phyloP scores from a whole-genome alignment of 441 rosid genomes.

The Erysimum cheiri region DNA sequence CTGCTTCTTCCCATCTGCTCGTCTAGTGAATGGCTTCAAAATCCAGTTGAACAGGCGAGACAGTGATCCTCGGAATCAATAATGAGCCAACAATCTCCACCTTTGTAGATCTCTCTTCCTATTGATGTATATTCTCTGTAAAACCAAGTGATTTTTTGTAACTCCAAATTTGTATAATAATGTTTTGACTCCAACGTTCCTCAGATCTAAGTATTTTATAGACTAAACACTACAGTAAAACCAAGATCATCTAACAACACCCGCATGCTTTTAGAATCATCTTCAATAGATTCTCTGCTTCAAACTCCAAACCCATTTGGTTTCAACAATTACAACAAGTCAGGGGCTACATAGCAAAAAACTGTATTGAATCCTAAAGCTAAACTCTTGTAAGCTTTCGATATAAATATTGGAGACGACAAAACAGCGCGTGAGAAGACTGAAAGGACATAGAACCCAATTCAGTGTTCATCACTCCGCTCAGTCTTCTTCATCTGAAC shows the following conservation, averaged over 20 bases:
- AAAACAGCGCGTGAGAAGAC: constrained; percentile 27
- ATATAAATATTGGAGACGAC: constrained; percentile 7
- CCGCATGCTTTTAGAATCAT: constrained; percentile 3
- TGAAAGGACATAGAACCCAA: neutral
- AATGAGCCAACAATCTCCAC: constrained; percentile 15
- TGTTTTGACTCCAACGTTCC: neutral
- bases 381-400: constrained; percentile 33
- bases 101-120: constrained; percentile 29
- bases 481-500: constrained; percentile 85
- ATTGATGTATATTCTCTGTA: constrained; percentile 31
- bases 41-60: constrained; percentile 52
- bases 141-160: constrained; percentile 37
- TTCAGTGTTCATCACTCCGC: constrained; percentile 10
- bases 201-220: constrained; percentile 2
- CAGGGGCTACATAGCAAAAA: constrained; percentile 31
- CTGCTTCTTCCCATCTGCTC: constrained; percentile 90
- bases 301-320: constrained; percentile 35
- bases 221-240: neutral
- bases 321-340: constrained; percentile 45
- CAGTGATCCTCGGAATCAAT: constrained; percentile 17
- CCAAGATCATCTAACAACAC: neutral
- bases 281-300: constrained; percentile 28
- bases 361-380: constrained; percentile 36
- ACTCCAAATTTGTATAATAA: constrained; percentile 8
- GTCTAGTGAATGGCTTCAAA: constrained; percentile 80